These are phyloP conservation scores for Umbellularia californica DNA, from an alignment of 164 flowering plant species.

Conservation along the genomic window DNA sequence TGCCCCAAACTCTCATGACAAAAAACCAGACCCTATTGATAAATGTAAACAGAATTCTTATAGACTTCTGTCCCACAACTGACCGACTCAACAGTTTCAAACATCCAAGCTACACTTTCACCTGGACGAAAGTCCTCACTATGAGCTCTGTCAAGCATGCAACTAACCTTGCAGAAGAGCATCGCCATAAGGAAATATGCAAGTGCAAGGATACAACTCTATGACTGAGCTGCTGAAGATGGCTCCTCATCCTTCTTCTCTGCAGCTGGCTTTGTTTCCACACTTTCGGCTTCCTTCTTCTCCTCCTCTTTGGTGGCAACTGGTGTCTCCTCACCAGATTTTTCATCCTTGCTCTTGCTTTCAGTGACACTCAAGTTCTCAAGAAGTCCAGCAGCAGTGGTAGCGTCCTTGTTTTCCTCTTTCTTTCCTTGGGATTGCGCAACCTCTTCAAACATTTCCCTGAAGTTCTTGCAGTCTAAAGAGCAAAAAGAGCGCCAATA, in stretches of 20 bases:
- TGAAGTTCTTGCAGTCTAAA: not conserved
- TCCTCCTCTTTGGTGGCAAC: not conserved
- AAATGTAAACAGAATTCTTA: no score
- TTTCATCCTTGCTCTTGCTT: slow-evolving; percentile 2
- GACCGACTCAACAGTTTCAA: no score
- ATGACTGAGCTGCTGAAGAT: not conserved
- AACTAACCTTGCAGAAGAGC: not conserved
- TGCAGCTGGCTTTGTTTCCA: not conserved
- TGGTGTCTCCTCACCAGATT: not conserved
- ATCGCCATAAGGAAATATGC: not conserved
- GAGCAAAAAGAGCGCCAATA: not conserved
- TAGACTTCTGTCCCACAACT: no score
- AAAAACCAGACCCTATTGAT: no score
- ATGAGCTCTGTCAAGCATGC: not conserved
- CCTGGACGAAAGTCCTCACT: not conserved
- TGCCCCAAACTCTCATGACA: no score
- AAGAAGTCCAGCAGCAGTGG: slow-evolving; percentile 26
- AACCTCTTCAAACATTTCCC: not conserved
- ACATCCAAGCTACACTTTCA: no score
- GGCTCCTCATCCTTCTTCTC: not conserved
- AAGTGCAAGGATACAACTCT: not conserved
- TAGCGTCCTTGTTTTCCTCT: slow-evolving; percentile 26
- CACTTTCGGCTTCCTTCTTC: not conserved
- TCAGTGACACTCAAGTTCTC: slow-evolving; percentile 29
- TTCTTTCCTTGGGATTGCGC: not conserved